Evolutionary conservation across 305 asterid genomes (phyloP).

Genomic region (Fraxinus albicans): DNA sequence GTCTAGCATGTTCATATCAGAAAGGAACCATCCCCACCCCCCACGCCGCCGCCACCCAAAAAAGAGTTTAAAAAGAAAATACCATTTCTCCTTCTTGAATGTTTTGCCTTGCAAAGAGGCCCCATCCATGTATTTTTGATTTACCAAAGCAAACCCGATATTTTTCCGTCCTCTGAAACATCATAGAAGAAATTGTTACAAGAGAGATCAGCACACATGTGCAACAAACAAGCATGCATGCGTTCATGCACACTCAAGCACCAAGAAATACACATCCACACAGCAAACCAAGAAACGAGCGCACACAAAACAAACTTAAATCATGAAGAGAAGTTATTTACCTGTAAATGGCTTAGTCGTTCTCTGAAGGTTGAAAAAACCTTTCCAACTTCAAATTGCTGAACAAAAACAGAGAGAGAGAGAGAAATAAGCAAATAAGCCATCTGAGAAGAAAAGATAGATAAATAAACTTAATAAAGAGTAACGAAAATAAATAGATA

Average conservation of each 20-base stretch:
- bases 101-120: conserved; percentile 85
- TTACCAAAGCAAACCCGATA: conserved; percentile 81
- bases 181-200: conserved; percentile 19
- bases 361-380: conserved; percentile 67
- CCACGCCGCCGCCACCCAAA: not conserved
- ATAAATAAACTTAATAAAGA: not conserved
- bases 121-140: conserved; percentile 99
- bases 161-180: conserved; percentile 72
- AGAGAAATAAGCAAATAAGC: conserved; percentile 15
- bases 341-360: conserved; percentile 72
- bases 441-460: not conserved
- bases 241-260: not conserved
- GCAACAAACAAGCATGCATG: not conserved
- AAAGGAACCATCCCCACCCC: not conserved
- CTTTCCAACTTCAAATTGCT: conserved; percentile 51
- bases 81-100: conserved; percentile 97
- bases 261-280: not conserved
- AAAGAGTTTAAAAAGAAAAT: not conserved
- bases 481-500: conserved; percentile 1
- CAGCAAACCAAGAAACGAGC: not conserved
- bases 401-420: conserved; percentile 20
- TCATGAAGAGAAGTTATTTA: conserved; percentile 24
- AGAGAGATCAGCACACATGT: not conserved
- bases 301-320: not conserved
- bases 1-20: conserved; percentile 9